A percentile compares a stretch with the other conserved stretches of the same genome.
phyloP scores from a whole-genome alignment of 192 early-diverging fungal species.

The Spizellomyces punctatus region DNA sequence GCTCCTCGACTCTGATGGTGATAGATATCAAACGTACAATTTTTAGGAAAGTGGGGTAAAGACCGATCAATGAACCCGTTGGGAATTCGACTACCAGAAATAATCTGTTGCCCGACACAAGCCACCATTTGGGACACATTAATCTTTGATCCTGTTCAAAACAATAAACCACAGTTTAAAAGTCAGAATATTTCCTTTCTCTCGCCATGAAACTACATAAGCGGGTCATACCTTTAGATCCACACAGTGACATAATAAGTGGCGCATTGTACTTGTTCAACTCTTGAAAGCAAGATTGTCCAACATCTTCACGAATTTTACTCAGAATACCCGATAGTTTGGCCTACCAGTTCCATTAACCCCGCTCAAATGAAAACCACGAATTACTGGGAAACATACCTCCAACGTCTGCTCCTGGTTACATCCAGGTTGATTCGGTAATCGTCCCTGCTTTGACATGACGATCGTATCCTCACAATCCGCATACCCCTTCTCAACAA shows the following conservation, averaged over 20 bases:
- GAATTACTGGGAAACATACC: slow-evolving; percentile 3
- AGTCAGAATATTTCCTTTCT: neutral
- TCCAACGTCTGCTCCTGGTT: slow-evolving; percentile 88
- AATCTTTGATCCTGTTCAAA: slow-evolving; percentile 75
- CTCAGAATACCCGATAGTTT: slow-evolving; percentile 86
- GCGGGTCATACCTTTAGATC: slow-evolving; percentile 78
- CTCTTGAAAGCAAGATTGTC: slow-evolving; percentile 89
- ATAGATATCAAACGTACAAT: slow-evolving; percentile 41
- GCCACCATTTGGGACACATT: slow-evolving; percentile 99
- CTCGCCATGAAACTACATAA: neutral
- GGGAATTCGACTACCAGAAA: slow-evolving; percentile 92
- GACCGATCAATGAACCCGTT: slow-evolving; percentile 97
- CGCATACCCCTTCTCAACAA: slow-evolving; percentile 79
- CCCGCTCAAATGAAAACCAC: neutral
- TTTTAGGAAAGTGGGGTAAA: slow-evolving; percentile 94
- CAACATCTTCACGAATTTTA: slow-evolving; percentile 88
- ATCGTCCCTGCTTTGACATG: slow-evolving; percentile 64
- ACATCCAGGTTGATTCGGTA: slow-evolving; percentile 86
- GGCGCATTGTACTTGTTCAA: slow-evolving; percentile 95
- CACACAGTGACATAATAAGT: slow-evolving; percentile 98
- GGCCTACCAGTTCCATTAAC: slow-evolving; percentile 25
- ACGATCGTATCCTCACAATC: slow-evolving; percentile 84
- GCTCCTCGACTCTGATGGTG: slow-evolving; percentile 31
- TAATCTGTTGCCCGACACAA: slow-evolving; percentile 99
- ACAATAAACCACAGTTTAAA: neutral